Evolutionary conservation across 1,139 yeast species (phyloP), one percentile per base, ranked within the genome.

Genomic region (Candida tropicalis): DNA sequence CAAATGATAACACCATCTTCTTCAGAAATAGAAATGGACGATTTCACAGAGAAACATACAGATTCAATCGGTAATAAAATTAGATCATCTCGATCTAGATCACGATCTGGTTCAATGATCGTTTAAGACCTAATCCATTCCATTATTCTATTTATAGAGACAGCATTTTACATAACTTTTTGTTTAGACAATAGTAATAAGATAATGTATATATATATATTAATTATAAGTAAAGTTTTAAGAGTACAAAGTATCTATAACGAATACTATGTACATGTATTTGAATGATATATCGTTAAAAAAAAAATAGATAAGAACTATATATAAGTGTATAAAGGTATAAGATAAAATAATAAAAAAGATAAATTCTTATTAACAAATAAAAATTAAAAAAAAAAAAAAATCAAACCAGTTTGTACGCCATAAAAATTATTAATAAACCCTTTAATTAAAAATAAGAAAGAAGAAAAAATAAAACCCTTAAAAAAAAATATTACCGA

Each of bases 1-100:
- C 29, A 32, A 27, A 33, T 44, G 32, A 20, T 42, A 4, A n/a
- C 38, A 4, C 23, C 35, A 3, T 20, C 38, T 10, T 35, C 35
- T 11, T 17, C 33, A 15, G 47, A 44, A 20, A 25, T 44, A 17
- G 47, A 44, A 23, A 32, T 41, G 40, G 35, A 35, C 18, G n/a
- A n/a, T n/a, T 22, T 39, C 32, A 33, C 33, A 23, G 33, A 39
- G 13, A 27, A 29, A 17, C 23, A 11, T 16, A 32, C 12, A 11
- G 27, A 17, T 9, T 27, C 31, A 1, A 16, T 15, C 10, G 24
- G 16, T 10, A 23, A 36, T 36, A 17, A 20, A 27, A 27, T 23
- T 20, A 33, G 22, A 25, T 35, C 38, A 11, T 32, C 41, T 12
- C 20, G 31, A 36, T 23, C 39, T 12, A 26, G 31, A 36, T 23